A percentile compares a stretch with the other conserved stretches of the same genome.
Evolutionary conservation across 495 filamentous ascomycete genomes (phyloP).

Genomic region (Lophiotrema nucula): DNA sequence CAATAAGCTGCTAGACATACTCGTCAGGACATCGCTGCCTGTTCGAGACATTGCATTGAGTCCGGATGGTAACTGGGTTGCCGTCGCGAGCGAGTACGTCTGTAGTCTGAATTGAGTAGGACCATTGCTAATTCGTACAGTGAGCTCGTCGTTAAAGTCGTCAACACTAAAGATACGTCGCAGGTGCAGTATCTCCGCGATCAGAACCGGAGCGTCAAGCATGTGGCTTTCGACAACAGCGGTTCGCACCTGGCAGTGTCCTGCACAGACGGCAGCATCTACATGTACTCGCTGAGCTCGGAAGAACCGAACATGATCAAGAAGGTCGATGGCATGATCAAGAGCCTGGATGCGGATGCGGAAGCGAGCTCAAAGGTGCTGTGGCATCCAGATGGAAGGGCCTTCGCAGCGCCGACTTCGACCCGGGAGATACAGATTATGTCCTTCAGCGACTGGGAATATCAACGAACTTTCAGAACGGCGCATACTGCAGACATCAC

Average conservation of each 20-base stretch:
- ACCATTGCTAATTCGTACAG: slow-evolving; percentile 39
- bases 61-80: slow-evolving; percentile 80
- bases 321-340: slow-evolving; percentile 84
- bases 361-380: slow-evolving; percentile 72
- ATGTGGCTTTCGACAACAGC: slow-evolving; percentile 82
- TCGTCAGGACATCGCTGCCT: slow-evolving; percentile 78
- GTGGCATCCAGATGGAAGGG: slow-evolving; percentile 94
- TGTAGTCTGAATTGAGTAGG: neutral
- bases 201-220: slow-evolving; percentile 80
- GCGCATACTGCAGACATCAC: slow-evolving; percentile 87
- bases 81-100: slow-evolving; percentile 86
- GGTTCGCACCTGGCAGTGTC: slow-evolving; percentile 76
- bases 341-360: slow-evolving; percentile 70
- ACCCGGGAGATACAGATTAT: slow-evolving; percentile 84
- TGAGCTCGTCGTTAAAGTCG: slow-evolving; percentile 85
- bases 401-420: slow-evolving; percentile 81
- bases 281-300: slow-evolving; percentile 78
- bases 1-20: slow-evolving; percentile 74
- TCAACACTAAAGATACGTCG: slow-evolving; percentile 74
- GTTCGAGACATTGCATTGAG: slow-evolving; percentile 83
- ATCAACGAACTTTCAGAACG: slow-evolving; percentile 69
- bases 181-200: slow-evolving; percentile 73
- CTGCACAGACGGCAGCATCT: slow-evolving; percentile 82
- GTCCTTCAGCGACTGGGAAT: slow-evolving; percentile 81
- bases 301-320: slow-evolving; percentile 77